Evolutionary conservation across 1,139 yeast genomes (phyloP), one percentile per base, ranked within the genome.

Genomic region (Geotrichum aggregatum): DNA sequence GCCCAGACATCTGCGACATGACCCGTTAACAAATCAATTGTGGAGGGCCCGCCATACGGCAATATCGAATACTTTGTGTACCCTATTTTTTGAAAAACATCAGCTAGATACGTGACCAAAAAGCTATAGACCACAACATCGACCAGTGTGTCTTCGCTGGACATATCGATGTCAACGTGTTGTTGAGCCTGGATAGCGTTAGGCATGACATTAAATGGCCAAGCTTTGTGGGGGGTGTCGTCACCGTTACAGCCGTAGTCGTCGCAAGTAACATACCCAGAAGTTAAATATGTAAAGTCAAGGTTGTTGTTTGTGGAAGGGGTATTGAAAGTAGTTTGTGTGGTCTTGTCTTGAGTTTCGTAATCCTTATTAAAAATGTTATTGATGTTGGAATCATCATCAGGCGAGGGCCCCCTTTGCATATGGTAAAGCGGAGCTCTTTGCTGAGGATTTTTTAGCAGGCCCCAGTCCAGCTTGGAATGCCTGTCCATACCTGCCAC

Each of bases 201-300:
- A 2, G 96, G 95, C 3, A 87, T 73, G 3, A 77, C 77, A 63
- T 76, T 83, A 55, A 76, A 73, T 0, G 74, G 72, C 52, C 84
- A 77, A 1, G 85, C 77, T 52, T 73, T 75, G 67, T 92, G 98
- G 1, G 77, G 72, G 0, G 96, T 88, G 63, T 92, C 98, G 64
- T 92, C 98, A 14, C 98, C 98, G 58, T 80, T 81, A 56, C 72
- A 67, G 0, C 97, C 98, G 61, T 78, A 76, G 63, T 89, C 98
- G 66, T 92, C 98, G 48, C 71, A 64, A 0, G 98, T 89, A 0
- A 82, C 83, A 61, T 86, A 86, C 0, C 98, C 98, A 52, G 78
- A 76, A 1, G 70, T 55, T 21, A 53, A 51, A n/a, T n/a, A n/a
- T n/a, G n/a, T n/a, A n/a, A n/a, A n/a, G n/a, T n/a, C n/a, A n/a